These are phyloP conservation scores for Akebia trifoliata DNA, from an alignment of 164 flowering plant species.

Conservation along the genomic window DNA sequence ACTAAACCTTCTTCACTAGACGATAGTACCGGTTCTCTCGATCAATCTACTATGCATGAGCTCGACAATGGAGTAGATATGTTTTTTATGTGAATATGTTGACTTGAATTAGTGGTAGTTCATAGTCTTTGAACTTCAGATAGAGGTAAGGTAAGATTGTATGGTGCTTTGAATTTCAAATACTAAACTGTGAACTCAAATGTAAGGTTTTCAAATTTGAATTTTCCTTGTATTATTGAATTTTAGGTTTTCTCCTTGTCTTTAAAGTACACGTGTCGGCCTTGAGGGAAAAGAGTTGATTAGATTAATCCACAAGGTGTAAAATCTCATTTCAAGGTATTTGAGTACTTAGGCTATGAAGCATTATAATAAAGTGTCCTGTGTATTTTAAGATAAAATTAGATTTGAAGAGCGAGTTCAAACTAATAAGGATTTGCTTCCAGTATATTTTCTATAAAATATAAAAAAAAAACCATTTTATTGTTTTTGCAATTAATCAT, in stretches of 20 bases:
- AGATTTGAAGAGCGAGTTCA: too few species aligned
- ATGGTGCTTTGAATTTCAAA: slow-evolving; percentile 6
- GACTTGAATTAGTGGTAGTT: slow-evolving; percentile 1
- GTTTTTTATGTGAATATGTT: slow-evolving; percentile 11
- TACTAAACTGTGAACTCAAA: neutral
- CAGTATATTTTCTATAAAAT: too few species aligned
- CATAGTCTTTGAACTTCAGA: slow-evolving; percentile 2
- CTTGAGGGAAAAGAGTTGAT: too few species aligned
- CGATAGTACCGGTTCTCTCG: slow-evolving; percentile 25
- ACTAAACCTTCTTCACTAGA: slow-evolving; percentile 39
- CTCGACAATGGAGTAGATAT: slow-evolving; percentile 29
- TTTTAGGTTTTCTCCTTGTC: neutral
- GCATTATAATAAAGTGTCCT: too few species aligned
- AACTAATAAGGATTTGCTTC: too few species aligned
- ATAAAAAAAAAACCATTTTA: too few species aligned
- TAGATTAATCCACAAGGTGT: too few species aligned
- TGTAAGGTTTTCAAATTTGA: neutral
- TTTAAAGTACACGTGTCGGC: too few species aligned
- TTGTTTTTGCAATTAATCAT: too few species aligned
- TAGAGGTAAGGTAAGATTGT: slow-evolving; percentile 1
- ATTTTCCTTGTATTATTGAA: slow-evolving; percentile 1
- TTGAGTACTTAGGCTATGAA: too few species aligned
- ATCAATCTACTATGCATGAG: slow-evolving; percentile 26
- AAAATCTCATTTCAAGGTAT: too few species aligned
- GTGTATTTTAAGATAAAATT: too few species aligned